Evolutionary conservation across 192 early-diverging fungal species (phyloP).

Genomic region (Rhizophagus sp.): DNA sequence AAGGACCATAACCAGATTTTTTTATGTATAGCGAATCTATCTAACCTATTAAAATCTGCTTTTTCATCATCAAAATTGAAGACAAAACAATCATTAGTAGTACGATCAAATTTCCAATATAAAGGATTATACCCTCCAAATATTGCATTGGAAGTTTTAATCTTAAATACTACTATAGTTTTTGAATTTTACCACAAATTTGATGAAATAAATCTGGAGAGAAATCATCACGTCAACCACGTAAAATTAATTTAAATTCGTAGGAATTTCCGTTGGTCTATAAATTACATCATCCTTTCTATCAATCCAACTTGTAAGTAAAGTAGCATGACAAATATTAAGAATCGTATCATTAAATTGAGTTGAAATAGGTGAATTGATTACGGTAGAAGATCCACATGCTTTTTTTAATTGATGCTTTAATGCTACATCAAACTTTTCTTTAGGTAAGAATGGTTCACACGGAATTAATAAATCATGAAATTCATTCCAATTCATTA

Average conservation of each 20-base stretch:
- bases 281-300: neutral
- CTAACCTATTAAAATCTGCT: neutral
- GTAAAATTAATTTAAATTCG: conserved; percentile 4
- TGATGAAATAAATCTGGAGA: neutral
- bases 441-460: neutral
- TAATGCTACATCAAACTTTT: neutral
- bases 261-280: conserved; percentile 9
- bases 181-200: neutral
- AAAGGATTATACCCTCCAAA: conserved; percentile 23
- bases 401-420: neutral
- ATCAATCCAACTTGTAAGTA: conserved; percentile 19
- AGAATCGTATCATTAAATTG: neutral
- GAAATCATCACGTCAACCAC: neutral
- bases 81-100: conserved; percentile 13
- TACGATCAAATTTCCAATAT: conserved; percentile 12
- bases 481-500: conserved; percentile 3
- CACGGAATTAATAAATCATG: conserved; percentile 13
- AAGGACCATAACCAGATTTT: conserved; percentile 7
- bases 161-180: conserved; percentile 4
- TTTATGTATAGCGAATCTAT: neutral
- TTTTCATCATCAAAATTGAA: conserved; percentile 14
- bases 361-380: neutral
- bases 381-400: neutral
- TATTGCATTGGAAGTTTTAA: neutral
- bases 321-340: conserved; percentile 19